A percentile compares a stretch with the other conserved stretches of the same genome.
Evolutionary conservation across 2,329 filamentous ascomycete genomes (phyloP).

Genomic region (Tolypocladium paradoxum): DNA sequence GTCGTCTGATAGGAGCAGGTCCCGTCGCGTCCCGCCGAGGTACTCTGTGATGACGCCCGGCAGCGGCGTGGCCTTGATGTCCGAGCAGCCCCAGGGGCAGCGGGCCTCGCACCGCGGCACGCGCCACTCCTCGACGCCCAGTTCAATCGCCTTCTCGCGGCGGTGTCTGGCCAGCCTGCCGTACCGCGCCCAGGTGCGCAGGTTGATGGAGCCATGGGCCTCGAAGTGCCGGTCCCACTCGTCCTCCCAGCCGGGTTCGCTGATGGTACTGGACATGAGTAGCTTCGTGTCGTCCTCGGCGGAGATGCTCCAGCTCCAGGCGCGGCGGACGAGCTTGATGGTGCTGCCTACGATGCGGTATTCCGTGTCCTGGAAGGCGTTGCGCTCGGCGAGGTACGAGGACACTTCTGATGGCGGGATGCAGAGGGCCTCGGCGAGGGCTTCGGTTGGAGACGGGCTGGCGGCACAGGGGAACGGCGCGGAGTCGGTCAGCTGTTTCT

Average conservation of each 20-base stretch:
- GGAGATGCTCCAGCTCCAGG: slow-evolving; percentile 7
- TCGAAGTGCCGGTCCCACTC: slow-evolving; percentile 15
- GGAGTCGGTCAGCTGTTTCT: not conserved
- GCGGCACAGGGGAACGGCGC: not conserved
- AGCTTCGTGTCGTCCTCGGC: slow-evolving; percentile 8
- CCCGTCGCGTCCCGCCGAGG: not conserved
- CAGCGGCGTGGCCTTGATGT: slow-evolving; percentile 1
- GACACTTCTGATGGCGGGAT: slow-evolving; percentile 5
- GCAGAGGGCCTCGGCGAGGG: slow-evolving; percentile 4
- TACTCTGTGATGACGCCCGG: slow-evolving; percentile 1
- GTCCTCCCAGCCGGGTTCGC: slow-evolving; percentile 9
- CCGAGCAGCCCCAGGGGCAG: slow-evolving; percentile 8
- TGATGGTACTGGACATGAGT: slow-evolving; percentile 10
- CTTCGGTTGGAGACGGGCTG: not conserved
- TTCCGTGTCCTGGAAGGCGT: not conserved
- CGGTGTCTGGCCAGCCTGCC: slow-evolving; percentile 11
- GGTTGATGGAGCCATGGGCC: slow-evolving; percentile 8
- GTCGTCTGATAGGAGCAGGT: not conserved
- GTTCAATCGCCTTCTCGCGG: slow-evolving; percentile 4
- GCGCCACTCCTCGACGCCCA: slow-evolving; percentile 1
- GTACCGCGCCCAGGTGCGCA: slow-evolving; percentile 15
- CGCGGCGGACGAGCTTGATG: slow-evolving; percentile 7
- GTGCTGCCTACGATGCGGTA: slow-evolving; percentile 9
- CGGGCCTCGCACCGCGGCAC: slow-evolving; percentile 1
- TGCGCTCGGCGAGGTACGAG: slow-evolving; percentile 3